Base-by-base conservation (phyloP, 2,329 filamentous ascomycete genomes). In the Clarireedia sp. region DNA sequence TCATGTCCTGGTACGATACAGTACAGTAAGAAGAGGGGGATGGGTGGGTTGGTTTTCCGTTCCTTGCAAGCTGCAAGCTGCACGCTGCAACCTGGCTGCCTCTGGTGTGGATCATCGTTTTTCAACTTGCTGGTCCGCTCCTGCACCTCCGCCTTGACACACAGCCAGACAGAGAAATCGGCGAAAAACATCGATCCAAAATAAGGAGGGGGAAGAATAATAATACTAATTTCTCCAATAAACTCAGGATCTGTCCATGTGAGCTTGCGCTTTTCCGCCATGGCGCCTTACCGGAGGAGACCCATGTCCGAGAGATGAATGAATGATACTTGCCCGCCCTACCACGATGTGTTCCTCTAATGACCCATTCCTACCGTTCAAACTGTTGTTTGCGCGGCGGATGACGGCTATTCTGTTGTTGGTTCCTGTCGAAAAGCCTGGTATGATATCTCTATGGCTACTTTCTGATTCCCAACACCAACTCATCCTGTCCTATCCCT, bases 231-330 rank as follows among this genome's bases (percentile, higher is more conserved):
- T 41, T 41, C 16, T 41, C 8, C 38, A 60, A 61, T 60, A 41
- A 41, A 8, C 19, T 58, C 61, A 52, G 60, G 57, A 51, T 43
- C 19, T 59, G 61, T 47, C 57, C 64, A 63, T 64, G 63, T 65
- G 62, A 64, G 61, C 61, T 56, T 60, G 58, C 48, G 48, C 33
- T 54, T 54, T 48, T 54, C 47, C 38, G 41, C 21, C 40, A 60
- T 62, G 57, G 56, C 45, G 54, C 57, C 48, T 57, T 55, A 56
- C 57, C 43, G 44, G 58, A 58, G 61, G 6, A 41, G 19, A 41
- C 38, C 59, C 60, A 61, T 62, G 61, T 60, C 60, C 54, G 56
- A 53, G 56, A 53, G 24, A 26, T 26, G 3, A 26, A 7, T 26
- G 49, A 52, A 59, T 54, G 44, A 60, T 59, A 60, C 62, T 59